Conservation (phyloP, 2,329 filamentous ascomycete genomes). For the Colletotrichum euphorbiae region DNA sequence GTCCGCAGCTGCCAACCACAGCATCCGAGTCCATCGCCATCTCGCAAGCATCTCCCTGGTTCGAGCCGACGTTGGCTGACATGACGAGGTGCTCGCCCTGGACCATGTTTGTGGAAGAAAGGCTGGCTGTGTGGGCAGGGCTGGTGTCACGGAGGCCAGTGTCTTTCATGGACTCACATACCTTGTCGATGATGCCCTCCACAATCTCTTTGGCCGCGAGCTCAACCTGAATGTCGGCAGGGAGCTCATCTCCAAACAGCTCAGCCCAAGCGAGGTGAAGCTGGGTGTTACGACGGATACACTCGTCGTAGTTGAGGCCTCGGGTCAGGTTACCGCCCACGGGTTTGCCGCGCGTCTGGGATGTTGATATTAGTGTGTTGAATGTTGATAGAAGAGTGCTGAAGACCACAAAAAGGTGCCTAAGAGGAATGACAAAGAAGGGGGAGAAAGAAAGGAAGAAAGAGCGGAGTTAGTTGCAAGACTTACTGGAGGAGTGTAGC, state of each 20-base stretch:
- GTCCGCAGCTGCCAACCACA: no score
- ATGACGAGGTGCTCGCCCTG: no score
- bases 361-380: background rate
- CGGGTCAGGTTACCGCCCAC: constrained; percentile 18
- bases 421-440: background rate
- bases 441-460: no score
- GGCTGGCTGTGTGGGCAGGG: background rate
- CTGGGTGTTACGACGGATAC: constrained; percentile 20
- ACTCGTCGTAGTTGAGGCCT: constrained; percentile 15
- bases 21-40: no score
- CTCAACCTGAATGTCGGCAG: constrained; percentile 12
- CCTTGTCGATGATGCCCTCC: background rate
- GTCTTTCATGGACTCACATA: background rate
- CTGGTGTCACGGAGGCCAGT: background rate
- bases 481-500: constrained; percentile 61
- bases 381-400: background rate
- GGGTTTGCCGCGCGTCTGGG: constrained; percentile 36
- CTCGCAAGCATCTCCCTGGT: no score
- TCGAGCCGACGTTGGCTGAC: no score
- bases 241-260: constrained; percentile 36
- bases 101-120: no score
- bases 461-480: no score
- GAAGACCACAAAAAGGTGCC: background rate
- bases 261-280: constrained; percentile 21
- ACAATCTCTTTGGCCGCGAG: constrained; percentile 6